Percentiles rank a stretch among this genome's conserved stretches.
Evolutionary conservation across 495 filamentous ascomycete species (phyloP).

Genomic region (Trichoderma orchidacearum): DNA sequence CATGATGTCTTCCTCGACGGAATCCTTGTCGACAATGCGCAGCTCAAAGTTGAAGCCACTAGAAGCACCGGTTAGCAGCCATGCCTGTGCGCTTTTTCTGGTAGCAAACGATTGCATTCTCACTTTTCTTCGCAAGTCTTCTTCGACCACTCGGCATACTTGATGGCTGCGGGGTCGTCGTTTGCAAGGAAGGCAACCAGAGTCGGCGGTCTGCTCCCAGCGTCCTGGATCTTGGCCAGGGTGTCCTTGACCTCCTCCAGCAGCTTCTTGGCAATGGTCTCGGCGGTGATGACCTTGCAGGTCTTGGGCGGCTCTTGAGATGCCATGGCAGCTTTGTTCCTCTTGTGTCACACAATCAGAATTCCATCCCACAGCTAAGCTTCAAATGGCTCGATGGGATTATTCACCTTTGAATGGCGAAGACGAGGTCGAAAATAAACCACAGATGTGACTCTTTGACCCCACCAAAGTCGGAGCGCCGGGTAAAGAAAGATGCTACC

Average conservation of each 20-base stretch:
- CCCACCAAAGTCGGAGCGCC: not conserved
- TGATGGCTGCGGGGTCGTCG: conserved; percentile 72
- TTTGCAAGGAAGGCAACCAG: conserved; percentile 89
- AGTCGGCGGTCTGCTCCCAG: conserved; percentile 42
- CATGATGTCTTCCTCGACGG: conserved; percentile 75
- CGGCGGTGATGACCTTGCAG: conserved; percentile 85
- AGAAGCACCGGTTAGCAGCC: conserved; percentile 5
- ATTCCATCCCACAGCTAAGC: too few relatives aligned
- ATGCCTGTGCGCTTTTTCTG: too few relatives aligned
- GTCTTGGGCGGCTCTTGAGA: conserved; percentile 38
- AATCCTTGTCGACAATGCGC: conserved; percentile 67
- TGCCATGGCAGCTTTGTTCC: too few relatives aligned
- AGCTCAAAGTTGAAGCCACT: conserved; percentile 86
- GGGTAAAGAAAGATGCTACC: not conserved
- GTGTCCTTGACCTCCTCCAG: conserved; percentile 63
- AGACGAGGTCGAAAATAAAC: not conserved
- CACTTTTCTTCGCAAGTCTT: conserved; percentile 93
- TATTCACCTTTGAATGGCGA: not conserved
- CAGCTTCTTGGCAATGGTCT: conserved; percentile 67
- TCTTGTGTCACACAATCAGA: too few relatives aligned
- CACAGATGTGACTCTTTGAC: not conserved
- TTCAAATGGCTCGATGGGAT: too few relatives aligned
- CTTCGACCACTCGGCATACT: conserved; percentile 95
- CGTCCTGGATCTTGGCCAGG: conserved; percentile 46
- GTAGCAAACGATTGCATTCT: conserved; percentile 25